Conservation (phyloP, 169 alveolate genomes). For the Plasmodium adleri region DNA sequence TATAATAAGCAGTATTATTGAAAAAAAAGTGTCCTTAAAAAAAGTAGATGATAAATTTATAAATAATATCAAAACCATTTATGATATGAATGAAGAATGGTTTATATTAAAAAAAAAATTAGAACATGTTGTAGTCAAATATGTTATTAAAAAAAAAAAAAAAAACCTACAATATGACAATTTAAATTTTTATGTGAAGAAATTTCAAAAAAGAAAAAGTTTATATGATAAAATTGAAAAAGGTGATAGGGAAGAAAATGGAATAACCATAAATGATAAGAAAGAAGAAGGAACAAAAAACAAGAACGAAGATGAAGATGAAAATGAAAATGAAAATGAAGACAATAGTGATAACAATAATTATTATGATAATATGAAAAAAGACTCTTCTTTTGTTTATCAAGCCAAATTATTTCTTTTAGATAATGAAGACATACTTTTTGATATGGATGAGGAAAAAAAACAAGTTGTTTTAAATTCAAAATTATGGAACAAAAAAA, state of each 20-base stretch:
- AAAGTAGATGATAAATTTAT: constrained; percentile 54
- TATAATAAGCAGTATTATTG: constrained; percentile 7
- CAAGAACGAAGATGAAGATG: constrained; percentile 21
- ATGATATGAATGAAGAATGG: constrained; percentile 23
- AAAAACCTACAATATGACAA: constrained; percentile 51
- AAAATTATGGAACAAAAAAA: constrained; percentile 57
- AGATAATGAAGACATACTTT: constrained; percentile 16
- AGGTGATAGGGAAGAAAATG: neutral
- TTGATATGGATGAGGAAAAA: constrained; percentile 27
- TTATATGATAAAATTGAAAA: neutral
- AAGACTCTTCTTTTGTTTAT: too few species aligned
- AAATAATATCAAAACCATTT: constrained; percentile 13
- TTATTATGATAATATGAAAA: neutral
- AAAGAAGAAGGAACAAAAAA: neutral
- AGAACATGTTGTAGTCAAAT: constrained; percentile 54
- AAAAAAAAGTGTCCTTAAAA: constrained; percentile 47
- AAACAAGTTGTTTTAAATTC: constrained; percentile 35
- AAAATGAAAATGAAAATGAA: constrained; percentile 13
- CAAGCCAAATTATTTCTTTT: constrained; percentile 27
- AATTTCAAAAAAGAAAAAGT: constrained; percentile 19
- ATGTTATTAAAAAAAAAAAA: constrained; percentile 69
- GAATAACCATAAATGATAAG: neutral
- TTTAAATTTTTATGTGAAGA: constrained; percentile 63
- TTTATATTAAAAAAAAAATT: constrained; percentile 25
- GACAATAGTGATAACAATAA: neutral